phyloP scores from a whole-genome alignment of 768 basidiomycete species.

The Suillus decipiens region DNA sequence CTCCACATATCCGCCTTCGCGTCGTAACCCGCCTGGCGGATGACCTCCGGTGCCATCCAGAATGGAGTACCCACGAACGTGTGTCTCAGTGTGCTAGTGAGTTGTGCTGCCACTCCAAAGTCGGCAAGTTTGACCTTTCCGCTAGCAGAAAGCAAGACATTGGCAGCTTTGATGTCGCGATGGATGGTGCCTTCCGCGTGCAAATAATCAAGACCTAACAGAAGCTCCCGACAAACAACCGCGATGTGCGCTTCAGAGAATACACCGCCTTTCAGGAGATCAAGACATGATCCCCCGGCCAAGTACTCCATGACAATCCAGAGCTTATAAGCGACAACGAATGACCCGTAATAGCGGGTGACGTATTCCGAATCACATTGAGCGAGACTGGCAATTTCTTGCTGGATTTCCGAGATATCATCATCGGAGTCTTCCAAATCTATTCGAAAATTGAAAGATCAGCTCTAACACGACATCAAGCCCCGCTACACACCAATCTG shows the following conservation, averaged over 20 bases:
- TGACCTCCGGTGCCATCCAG: constrained; percentile 99
- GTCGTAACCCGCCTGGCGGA: constrained; percentile 95
- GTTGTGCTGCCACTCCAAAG: constrained; percentile 97
- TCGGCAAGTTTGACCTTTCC: constrained; percentile 98
- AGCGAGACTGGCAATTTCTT: constrained; percentile 95
- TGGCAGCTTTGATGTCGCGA: constrained; percentile 98
- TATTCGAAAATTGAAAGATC: constrained; percentile 32
- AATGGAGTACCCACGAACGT: constrained; percentile 98
- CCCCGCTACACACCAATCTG: constrained; percentile 78
- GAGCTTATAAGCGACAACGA: constrained; percentile 94
- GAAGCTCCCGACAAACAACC: constrained; percentile 89
- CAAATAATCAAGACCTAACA: constrained; percentile 94
- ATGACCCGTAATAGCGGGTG: constrained; percentile 95
- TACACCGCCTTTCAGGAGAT: constrained; percentile 87
- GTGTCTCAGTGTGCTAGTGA: constrained; percentile 91
- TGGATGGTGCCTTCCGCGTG: constrained; percentile 96
- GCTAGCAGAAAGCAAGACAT: constrained; percentile 84
- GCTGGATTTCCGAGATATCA: constrained; percentile 98
- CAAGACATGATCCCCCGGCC: constrained; percentile 97
- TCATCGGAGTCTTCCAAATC: constrained; percentile 98
- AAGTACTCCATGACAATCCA: constrained; percentile 99
- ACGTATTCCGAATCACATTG: constrained; percentile 97
- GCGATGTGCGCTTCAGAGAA: constrained; percentile 96
- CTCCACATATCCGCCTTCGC: constrained; percentile 98
- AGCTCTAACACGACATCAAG: constrained; percentile 14